Evolutionary conservation across 345 rosid species (phyloP).

Genomic region (Eucalyptus sp.): DNA sequence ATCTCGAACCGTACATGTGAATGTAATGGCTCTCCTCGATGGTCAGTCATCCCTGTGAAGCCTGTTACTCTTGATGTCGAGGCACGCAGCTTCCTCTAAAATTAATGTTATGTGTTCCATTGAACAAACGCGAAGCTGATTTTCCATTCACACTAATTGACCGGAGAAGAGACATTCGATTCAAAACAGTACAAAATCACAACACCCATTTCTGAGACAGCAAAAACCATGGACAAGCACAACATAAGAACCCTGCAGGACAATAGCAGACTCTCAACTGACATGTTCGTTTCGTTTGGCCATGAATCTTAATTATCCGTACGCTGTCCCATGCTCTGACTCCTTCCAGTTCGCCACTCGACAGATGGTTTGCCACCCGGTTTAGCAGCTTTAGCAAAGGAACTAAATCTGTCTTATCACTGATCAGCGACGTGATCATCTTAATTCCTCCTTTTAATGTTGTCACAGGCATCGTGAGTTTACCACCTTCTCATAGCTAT

Average conservation of each 20-base stretch:
- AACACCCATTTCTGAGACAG: not conserved
- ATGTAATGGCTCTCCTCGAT: not conserved
- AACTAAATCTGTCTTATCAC: not conserved
- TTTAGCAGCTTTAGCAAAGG: not conserved
- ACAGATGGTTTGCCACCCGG: not conserved
- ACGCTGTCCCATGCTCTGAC: not conserved
- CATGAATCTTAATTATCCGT: not conserved
- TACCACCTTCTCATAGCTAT: not conserved
- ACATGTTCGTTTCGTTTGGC: not conserved
- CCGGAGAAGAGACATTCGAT: not conserved
- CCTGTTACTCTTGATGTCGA: not conserved
- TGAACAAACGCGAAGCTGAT: not conserved
- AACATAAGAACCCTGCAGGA: not conserved
- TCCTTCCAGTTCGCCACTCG: not conserved
- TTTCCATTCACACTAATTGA: not conserved
- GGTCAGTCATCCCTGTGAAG: not conserved
- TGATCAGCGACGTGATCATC: not conserved
- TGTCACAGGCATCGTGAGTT: not conserved
- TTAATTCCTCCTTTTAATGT: not conserved
- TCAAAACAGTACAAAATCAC: not conserved
- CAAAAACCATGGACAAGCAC: not conserved
- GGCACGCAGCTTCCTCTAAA: not conserved
- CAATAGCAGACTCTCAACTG: not conserved
- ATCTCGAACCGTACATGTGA: not conserved
- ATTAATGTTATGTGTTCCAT: not conserved